These are phyloP conservation scores for Penicillium coffeae DNA, from an alignment of 495 filamentous ascomycete genomes.

Conservation along the genomic window DNA sequence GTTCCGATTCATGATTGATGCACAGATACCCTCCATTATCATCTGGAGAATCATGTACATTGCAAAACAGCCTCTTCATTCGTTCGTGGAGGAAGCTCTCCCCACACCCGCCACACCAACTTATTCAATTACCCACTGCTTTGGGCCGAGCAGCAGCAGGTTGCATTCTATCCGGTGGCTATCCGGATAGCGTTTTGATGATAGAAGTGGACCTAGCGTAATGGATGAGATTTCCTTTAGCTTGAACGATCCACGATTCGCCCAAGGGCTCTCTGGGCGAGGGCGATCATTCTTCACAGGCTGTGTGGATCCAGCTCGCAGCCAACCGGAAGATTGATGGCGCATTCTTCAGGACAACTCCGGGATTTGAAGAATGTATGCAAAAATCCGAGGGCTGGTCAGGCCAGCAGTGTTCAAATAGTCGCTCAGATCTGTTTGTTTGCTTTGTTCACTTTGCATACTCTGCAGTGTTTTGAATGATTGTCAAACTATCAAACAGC, in stretches of 20 bases:
- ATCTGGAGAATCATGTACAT: slow-evolving; percentile 2
- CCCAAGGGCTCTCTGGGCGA: slow-evolving; percentile 4
- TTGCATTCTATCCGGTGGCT: slow-evolving; percentile 42
- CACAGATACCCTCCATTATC: background rate
- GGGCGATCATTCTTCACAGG: slow-evolving; percentile 25
- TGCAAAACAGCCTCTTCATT: slow-evolving; percentile 15
- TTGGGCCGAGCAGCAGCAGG: slow-evolving; percentile 32
- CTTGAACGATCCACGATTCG: slow-evolving; percentile 25
- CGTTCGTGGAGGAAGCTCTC: slow-evolving; percentile 9
- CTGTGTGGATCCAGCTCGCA: slow-evolving; percentile 21
- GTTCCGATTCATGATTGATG: slow-evolving; percentile 15
- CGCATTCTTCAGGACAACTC: slow-evolving; percentile 41
- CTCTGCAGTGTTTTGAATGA: slow-evolving; percentile 45
- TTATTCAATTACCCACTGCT: slow-evolving; percentile 29
- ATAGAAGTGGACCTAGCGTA: slow-evolving; percentile 15
- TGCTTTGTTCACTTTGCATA: slow-evolving; percentile 50
- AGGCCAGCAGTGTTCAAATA: slow-evolving; percentile 41
- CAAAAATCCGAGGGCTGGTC: slow-evolving; percentile 41
- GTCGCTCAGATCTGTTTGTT: slow-evolving; percentile 42
- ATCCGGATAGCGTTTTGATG: slow-evolving; percentile 18
- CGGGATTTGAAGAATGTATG: slow-evolving; percentile 38
- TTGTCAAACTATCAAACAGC: slow-evolving; percentile 22
- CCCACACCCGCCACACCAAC: slow-evolving; percentile 22
- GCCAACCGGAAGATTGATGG: slow-evolving; percentile 21
- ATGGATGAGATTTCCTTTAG: slow-evolving; percentile 8